Conservation (phyloP, 2,329 filamentous ascomycete genomes). For the Capronia coronata region DNA sequence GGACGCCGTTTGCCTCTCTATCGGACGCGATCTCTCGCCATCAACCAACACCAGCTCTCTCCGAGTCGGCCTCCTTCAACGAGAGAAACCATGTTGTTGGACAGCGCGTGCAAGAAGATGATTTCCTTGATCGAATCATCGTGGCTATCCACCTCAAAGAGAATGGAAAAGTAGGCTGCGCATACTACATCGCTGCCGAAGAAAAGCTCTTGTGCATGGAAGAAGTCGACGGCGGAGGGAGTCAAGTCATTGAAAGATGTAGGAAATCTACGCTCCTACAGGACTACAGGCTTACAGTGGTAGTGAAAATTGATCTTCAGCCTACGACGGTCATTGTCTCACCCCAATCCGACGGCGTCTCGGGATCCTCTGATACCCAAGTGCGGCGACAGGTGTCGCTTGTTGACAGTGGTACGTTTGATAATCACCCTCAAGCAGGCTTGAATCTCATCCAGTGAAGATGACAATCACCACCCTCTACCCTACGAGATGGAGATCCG, state of each 20-base stretch:
- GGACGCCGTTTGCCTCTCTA: slow-evolving; percentile 1
- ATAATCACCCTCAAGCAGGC: neutral
- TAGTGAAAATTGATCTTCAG: slow-evolving; percentile 56
- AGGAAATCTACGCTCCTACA: slow-evolving; percentile 14
- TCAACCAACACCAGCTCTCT: neutral
- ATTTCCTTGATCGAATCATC: slow-evolving; percentile 60
- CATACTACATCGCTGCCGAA: slow-evolving; percentile 68
- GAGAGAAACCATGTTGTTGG: neutral
- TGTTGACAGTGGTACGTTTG: slow-evolving; percentile 31
- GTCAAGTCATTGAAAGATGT: slow-evolving; percentile 60
- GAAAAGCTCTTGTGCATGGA: slow-evolving; percentile 69
- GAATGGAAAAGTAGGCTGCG: slow-evolving; percentile 69
- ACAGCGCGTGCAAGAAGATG: slow-evolving; percentile 32
- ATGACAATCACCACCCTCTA: slow-evolving; percentile 34
- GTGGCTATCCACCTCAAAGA: slow-evolving; percentile 73
- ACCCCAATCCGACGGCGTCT: slow-evolving; percentile 47
- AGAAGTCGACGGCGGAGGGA: slow-evolving; percentile 63
- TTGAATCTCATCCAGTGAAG: neutral
- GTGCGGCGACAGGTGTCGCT: slow-evolving; percentile 34
- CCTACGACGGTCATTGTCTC: slow-evolving; percentile 57
- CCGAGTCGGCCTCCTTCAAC: neutral
- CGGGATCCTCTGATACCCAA: slow-evolving; percentile 29
- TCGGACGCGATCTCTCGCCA: neutral
- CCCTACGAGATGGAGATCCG: slow-evolving; percentile 61
- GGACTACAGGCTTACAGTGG: slow-evolving; percentile 26